These are phyloP conservation scores for Geoglossum glabrum DNA, from an alignment of 495 filamentous ascomycete species.

Conservation along the genomic window DNA sequence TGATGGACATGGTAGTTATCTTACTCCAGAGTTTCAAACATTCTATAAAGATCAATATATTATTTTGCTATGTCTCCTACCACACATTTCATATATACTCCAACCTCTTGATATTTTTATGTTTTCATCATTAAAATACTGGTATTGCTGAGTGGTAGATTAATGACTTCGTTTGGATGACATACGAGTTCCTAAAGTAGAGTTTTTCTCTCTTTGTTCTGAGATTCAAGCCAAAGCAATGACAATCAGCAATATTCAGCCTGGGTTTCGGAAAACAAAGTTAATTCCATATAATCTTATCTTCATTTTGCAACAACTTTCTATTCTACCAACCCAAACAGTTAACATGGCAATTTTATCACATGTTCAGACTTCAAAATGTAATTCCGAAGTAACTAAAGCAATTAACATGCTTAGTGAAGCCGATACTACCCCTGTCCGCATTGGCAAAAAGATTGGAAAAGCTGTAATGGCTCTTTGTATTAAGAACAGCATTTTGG, in stretches of 20 bases:
- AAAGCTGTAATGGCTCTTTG: too few relatives aligned
- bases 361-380: too few relatives aligned
- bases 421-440: too few relatives aligned
- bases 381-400: too few relatives aligned
- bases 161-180: neutral
- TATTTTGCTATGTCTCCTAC: constrained; percentile 8
- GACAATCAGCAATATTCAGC: neutral
- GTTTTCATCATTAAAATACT: constrained; percentile 7
- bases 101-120: constrained; percentile 7
- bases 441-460: too few relatives aligned
- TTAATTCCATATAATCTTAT: neutral
- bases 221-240: neutral
- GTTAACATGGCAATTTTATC: too few relatives aligned
- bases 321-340: neutral
- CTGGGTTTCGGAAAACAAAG: neutral
- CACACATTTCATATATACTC: constrained; percentile 7
- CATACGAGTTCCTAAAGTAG: neutral
- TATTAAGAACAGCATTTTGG: too few relatives aligned
- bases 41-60: constrained; percentile 7
- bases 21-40: neutral
- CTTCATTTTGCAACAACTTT: neutral
- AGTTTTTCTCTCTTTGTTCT: neutral
- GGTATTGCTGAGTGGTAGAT: neutral
- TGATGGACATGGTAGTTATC: constrained; percentile 8
- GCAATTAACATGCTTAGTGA: too few relatives aligned